Conservation (phyloP, 345 rosid genomes). For the Hypericum perforatum region DNA sequence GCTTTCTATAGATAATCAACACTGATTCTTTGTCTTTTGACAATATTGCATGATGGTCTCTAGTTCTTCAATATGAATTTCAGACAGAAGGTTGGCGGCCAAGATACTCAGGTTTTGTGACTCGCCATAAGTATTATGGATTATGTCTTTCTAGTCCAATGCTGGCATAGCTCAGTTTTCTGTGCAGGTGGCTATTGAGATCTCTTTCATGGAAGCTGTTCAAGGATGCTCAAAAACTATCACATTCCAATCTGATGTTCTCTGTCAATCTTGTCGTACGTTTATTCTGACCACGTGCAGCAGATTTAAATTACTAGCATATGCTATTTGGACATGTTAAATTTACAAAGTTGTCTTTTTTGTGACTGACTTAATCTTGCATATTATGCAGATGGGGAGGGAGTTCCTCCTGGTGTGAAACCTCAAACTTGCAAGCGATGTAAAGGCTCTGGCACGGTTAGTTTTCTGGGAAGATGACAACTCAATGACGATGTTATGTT, state of each 20-base stretch:
- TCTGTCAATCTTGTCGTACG: conserved; percentile 91
- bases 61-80: conserved; percentile 51
- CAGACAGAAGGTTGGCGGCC: conserved; percentile 62
- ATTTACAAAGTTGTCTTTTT: no score
- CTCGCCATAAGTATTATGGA: conserved; percentile 3
- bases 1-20: no score
- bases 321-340: no score
- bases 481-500: no score
- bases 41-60: conserved; percentile 7
- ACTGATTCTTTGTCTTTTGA: no score
- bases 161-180: conserved; percentile 5
- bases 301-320: neutral
- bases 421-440: conserved; percentile 82
- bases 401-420: conserved; percentile 94
- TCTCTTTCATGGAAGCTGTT: conserved; percentile 99
- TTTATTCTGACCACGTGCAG: conserved; percentile 1
- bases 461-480: conserved; percentile 12
- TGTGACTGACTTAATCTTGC: neutral
- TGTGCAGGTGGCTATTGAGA: conserved; percentile 60
- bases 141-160: conserved; percentile 5
- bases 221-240: conserved; percentile 86
- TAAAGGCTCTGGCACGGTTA: conserved; percentile 84
- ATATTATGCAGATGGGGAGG: conserved; percentile 65
- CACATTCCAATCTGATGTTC: conserved; percentile 67
- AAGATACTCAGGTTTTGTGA: conserved; percentile 69